These are phyloP conservation scores for Myxozyma monticola DNA, from an alignment of 805 yeast genomes.

Conservation along the genomic window DNA sequence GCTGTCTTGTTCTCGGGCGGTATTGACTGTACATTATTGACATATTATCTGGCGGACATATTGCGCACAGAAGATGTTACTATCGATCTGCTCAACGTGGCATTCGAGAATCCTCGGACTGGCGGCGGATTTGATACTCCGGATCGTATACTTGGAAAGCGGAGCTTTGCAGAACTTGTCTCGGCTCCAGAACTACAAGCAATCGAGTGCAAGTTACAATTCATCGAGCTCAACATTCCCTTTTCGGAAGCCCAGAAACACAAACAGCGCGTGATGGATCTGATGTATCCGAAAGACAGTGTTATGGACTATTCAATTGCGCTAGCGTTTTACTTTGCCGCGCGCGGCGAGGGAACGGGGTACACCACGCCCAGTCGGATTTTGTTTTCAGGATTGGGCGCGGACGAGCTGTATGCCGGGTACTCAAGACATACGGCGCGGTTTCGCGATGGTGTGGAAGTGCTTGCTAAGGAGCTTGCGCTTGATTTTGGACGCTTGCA, in stretches of 20 bases:
- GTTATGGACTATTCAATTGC: slow-evolving; percentile 97
- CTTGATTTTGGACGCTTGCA: slow-evolving; percentile 73
- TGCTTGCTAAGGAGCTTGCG: slow-evolving; percentile 59
- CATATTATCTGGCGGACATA: slow-evolving; percentile 43
- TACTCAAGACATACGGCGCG: slow-evolving; percentile 71
- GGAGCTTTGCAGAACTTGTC: slow-evolving; percentile 55
- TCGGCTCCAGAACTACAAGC: not conserved
- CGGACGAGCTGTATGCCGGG: slow-evolving; percentile 96
- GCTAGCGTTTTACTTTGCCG: slow-evolving; percentile 90
- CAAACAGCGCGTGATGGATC: slow-evolving; percentile 52
- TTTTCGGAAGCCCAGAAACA: slow-evolving; percentile 62
- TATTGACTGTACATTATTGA: slow-evolving; percentile 82
- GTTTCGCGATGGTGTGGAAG: slow-evolving; percentile 41
- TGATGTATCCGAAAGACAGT: slow-evolving; percentile 81
- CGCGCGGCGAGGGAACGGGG: slow-evolving; percentile 53
- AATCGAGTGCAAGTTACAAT: slow-evolving; percentile 13
- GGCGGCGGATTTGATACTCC: slow-evolving; percentile 65
- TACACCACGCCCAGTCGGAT: slow-evolving; percentile 65
- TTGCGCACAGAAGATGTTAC: slow-evolving; percentile 28
- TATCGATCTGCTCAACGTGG: slow-evolving; percentile 85
- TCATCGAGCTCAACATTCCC: slow-evolving; percentile 64
- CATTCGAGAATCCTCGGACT: slow-evolving; percentile 82
- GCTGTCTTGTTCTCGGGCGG: slow-evolving; percentile 92
- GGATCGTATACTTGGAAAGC: slow-evolving; percentile 73
- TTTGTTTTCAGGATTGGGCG: slow-evolving; percentile 89